phyloP scores from a whole-genome alignment of 805 yeast species.

The Debaryomyces maramus region DNA sequence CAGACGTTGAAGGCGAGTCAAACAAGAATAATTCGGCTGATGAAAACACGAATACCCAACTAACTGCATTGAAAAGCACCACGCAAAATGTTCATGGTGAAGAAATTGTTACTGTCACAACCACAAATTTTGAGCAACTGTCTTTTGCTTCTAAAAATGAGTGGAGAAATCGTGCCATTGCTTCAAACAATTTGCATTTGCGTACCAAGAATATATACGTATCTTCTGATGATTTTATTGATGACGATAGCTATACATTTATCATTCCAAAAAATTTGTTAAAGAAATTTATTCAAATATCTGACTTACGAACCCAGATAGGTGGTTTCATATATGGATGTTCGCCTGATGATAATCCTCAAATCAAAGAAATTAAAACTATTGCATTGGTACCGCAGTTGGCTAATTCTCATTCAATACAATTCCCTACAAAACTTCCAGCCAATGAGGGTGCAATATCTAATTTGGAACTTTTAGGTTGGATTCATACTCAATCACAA shows the following conservation, averaged over 20 bases:
- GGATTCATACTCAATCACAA: slow-evolving; percentile 87
- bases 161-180: slow-evolving; percentile 87
- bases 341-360: slow-evolving; percentile 75
- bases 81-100: slow-evolving; percentile 94
- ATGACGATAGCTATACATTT: slow-evolving; percentile 59
- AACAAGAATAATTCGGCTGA: slow-evolving; percentile 44
- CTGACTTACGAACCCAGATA: slow-evolving; percentile 79
- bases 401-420: slow-evolving; percentile 67
- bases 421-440: slow-evolving; percentile 54
- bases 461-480: slow-evolving; percentile 78
- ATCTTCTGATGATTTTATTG: slow-evolving; percentile 52
- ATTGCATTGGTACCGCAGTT: slow-evolving; percentile 86
- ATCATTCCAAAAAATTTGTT: slow-evolving; percentile 82
- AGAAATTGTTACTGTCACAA: slow-evolving; percentile 90
- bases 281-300: slow-evolving; percentile 71
- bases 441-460: slow-evolving; percentile 27
- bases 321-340: slow-evolving; percentile 80
- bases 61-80: slow-evolving; percentile 76
- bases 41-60: slow-evolving; percentile 38
- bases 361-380: slow-evolving; percentile 74
- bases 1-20: slow-evolving; percentile 59
- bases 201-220: slow-evolving; percentile 72
- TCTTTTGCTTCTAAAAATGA: slow-evolving; percentile 80
- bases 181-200: slow-evolving; percentile 68
- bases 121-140: slow-evolving; percentile 83